Percentiles rank a stretch among this genome's conserved stretches.
Evolutionary conservation across 441 rosid genomes (phyloP).

Genomic region (Biscutella auriculata): DNA sequence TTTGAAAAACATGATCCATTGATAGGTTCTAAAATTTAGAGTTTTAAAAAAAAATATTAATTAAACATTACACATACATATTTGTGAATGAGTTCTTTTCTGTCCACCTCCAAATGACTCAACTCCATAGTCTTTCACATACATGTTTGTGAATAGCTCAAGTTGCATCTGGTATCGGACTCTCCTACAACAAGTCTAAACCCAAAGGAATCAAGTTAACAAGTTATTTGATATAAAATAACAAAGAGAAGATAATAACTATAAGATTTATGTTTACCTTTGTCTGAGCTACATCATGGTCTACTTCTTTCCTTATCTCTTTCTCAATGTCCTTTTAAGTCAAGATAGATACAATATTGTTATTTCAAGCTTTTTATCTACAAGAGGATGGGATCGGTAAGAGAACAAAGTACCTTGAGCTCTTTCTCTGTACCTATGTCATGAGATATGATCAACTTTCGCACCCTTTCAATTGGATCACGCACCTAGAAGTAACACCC

Average conservation of each 20-base stretch:
- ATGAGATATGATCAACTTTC: conserved; percentile 61
- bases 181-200: conserved; percentile 43
- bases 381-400: no score
- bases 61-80: no score
- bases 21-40: no score
- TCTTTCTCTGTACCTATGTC: conserved; percentile 93
- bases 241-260: not conserved
- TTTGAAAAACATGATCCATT: no score
- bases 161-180: conserved; percentile 72
- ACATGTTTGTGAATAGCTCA: conserved; percentile 67
- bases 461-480: conserved; percentile 81
- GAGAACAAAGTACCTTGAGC: conserved; percentile 51
- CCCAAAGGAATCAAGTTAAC: not conserved
- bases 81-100: conserved; percentile 78
- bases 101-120: conserved; percentile 82
- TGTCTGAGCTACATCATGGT: conserved; percentile 84
- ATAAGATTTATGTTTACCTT: conserved; percentile 36
- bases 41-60: no score
- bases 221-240: not conserved
- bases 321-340: conserved; percentile 73
- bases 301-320: conserved; percentile 82
- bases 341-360: not conserved
- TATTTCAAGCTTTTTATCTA: not conserved
- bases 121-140: conserved; percentile 52
- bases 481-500: conserved; percentile 47